These are phyloP conservation scores for Yamadazyma philogaea DNA, from an alignment of 805 yeast species.

Conservation along the genomic window DNA sequence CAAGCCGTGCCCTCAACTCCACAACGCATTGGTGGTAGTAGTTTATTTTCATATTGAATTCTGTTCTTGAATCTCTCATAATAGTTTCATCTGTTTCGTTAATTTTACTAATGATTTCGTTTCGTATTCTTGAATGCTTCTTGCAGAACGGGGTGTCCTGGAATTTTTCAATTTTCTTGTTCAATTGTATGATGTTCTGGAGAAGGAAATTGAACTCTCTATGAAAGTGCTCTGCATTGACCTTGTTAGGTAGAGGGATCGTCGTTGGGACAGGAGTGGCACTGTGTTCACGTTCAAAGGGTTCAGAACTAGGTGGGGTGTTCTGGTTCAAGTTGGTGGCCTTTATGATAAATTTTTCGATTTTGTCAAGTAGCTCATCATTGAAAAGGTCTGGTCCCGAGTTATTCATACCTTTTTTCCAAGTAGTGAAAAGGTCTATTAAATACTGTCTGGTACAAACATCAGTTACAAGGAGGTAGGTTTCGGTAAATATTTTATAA, in stretches of 20 bases:
- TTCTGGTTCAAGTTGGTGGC: conserved; percentile 26
- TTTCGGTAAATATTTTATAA: conserved; percentile 35
- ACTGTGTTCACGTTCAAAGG: background rate
- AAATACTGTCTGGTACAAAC: conserved; percentile 37
- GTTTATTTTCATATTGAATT: conserved; percentile 23
- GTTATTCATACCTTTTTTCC: conserved; percentile 34
- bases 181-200: conserved; percentile 31
- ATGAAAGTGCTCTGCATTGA: conserved; percentile 32
- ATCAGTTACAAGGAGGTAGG: conserved; percentile 39
- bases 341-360: conserved; percentile 38
- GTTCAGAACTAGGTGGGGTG: background rate
- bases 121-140: conserved; percentile 21
- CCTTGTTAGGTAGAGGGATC: conserved; percentile 8
- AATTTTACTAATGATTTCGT: conserved; percentile 26
- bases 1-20: conserved; percentile 22
- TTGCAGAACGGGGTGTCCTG: conserved; percentile 13
- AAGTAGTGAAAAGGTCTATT: conserved; percentile 41
- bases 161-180: conserved; percentile 23
- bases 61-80: conserved; percentile 21
- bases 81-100: conserved; percentile 32
- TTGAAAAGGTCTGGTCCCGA: conserved; percentile 37
- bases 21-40: conserved; percentile 19
- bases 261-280: background rate
- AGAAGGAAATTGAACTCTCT: conserved; percentile 36
- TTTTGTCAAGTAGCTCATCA: conserved; percentile 23